Evolutionary conservation across 1,284 basidiomycete genomes (phyloP), one percentile per base, ranked within the genome.

Genomic region (Moesziomyces sp.): DNA sequence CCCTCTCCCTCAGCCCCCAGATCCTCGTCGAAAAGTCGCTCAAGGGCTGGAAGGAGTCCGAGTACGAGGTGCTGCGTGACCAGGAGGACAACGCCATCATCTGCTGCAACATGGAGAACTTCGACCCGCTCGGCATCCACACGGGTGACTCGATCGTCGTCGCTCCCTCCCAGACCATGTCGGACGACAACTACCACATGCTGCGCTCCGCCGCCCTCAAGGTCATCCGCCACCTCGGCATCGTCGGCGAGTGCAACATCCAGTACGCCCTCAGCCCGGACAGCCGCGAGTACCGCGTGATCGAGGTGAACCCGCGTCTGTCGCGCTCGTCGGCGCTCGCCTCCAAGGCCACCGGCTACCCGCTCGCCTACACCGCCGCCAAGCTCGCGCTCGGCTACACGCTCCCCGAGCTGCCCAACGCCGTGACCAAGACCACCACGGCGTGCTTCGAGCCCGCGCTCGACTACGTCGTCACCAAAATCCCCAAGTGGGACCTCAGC

Each of bases 81-180:
- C 94, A 90, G 78, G 93, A 93, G 55, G 94, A 99, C 79, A 84
- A 82, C 63, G 79, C 93, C 11, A 93, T 95, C 84, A 95, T 95
- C 80, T 95, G 93, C 86, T 96, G 93, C 86, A 95, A 95, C 85
- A 94, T 94, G 93, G 93, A 97, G 86, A 99, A 99, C 87, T 99
- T 99, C 79, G 97, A 99, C 84, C 97, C 97, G 21, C 91, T 99
- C 68, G 97, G 97, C 74, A 98, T 94, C 45, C 97, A 99, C 86
- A 99, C 97, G n/a, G 97, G 97, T 82, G 97, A 99, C 85, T 99
- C 96, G n/a, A 99, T 99, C 82, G 97, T 99, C 83, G 94, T 99
- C 46, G 97, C 97, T 5, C 97, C 97, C 1, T 97, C 94, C 5
- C 97, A 99, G 85, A 99, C 97, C 2, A 87, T 99, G 18, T 93